Conservation (phyloP, 257 asterid species). For the Solanum chiquidenum region DNA sequence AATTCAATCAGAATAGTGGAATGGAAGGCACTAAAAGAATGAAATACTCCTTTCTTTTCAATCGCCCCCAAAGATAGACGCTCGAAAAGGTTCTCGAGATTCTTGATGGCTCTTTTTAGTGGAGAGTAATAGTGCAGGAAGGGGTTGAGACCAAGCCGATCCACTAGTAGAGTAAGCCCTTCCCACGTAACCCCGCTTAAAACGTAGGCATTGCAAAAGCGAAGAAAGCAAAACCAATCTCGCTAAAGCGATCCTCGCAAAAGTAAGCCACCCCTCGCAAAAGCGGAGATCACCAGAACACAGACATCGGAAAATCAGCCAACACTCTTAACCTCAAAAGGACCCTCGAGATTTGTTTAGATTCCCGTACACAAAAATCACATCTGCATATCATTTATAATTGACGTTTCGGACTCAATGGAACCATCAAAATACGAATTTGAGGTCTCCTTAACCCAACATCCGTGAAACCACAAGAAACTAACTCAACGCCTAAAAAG, state of each 20-base stretch:
- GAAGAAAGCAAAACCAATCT: not conserved
- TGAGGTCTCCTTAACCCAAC: not conserved
- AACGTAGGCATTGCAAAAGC: not conserved
- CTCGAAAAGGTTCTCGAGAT: not conserved
- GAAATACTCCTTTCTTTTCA: too few species aligned
- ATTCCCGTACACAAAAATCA: not conserved
- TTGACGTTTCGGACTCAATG: not conserved
- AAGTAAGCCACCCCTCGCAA: not conserved
- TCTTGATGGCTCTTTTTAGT: not conserved
- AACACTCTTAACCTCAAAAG: not conserved
- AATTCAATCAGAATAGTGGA: not conserved
- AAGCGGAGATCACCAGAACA: not conserved
- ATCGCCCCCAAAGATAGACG: not conserved
- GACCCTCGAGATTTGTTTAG: not conserved
- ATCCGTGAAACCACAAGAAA: not conserved
- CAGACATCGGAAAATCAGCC: not conserved
- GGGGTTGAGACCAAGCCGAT: not conserved
- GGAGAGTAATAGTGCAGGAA: not conserved
- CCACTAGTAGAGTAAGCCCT: not conserved
- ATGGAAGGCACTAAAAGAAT: not conserved
- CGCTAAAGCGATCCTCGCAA: not conserved
- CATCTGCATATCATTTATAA: too few species aligned
- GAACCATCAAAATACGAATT: not conserved
- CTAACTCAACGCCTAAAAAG: not conserved
- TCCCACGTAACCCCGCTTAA: not conserved